Base-by-base conservation (phyloP, 257 asterid species). In the Nicotiana knightiana region DNA sequence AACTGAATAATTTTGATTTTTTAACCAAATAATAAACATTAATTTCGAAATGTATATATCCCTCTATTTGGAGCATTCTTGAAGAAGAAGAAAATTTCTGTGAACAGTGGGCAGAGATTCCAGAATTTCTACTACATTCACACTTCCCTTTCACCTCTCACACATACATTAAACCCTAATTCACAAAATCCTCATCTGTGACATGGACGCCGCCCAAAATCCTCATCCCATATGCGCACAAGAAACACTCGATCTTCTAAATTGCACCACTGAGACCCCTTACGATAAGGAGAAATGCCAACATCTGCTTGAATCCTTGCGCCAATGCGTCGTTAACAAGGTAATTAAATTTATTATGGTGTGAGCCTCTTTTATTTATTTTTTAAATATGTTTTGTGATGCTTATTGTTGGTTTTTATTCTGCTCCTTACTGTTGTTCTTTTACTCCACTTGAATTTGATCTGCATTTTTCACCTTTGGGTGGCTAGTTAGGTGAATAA, bases 221-320 rank as follows among this genome's bases (percentile, higher is more conserved):
- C 84, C 84, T 18, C 87, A 88, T 82, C 90, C 94, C 12, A 89
- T 88, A 1, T 94, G 97, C 81, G 96, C 92, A 0, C 85, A 89
- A 84, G 93, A 95, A 83, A 91, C 97, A 9, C 84, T 93, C 43
- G 91, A 90, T 88, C 91, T 95, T 67, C 97, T 95, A 86, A 95
- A 93, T 80, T 95, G 98, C 91, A 86, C 89, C 21, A 83, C 92
- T 39, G 92, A 89, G 61, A 87, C 92, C 43, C 84, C 97, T 63
- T 95, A 85, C 46, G 96, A 95, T 88, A 87, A 89, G 55, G 92
- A 90, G 5, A 93, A 89, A 87, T 95, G 98, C 76, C 62, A 83
- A 83, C 86, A 87, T 30, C 91, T 93, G 75, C 88, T 94, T 58
- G 93, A 93, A 81, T 84, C 93, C 53, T 83, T 94, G 88, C 97